These are phyloP conservation scores for Pythium myriotylum DNA, from an alignment of 352 stramenopile species.

Conservation along the genomic window DNA sequence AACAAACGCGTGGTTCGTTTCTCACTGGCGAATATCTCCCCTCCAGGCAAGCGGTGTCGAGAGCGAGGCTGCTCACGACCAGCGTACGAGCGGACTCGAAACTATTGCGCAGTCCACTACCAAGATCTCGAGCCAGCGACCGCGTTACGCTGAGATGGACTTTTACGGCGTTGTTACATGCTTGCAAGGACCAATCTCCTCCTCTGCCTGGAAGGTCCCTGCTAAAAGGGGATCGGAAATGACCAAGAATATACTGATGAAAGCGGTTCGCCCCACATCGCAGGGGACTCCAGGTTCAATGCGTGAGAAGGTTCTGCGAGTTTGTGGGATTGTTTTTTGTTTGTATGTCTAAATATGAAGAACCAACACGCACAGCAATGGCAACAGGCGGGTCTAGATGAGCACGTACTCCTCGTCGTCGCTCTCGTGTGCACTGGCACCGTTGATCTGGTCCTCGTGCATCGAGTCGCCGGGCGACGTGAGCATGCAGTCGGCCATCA, in stretches of 20 bases:
- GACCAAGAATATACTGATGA: too few relatives aligned
- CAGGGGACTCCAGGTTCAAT: too few relatives aligned
- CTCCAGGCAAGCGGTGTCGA: slow-evolving; percentile 18
- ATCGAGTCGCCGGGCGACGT: slow-evolving; percentile 54
- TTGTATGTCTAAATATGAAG: slow-evolving; percentile 25
- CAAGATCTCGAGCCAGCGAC: slow-evolving; percentile 1
- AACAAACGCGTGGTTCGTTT: too few relatives aligned
- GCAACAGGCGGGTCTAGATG: slow-evolving; percentile 32
- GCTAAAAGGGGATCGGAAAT: too few relatives aligned
- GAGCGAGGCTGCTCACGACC: slow-evolving; percentile 18
- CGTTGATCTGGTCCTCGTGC: slow-evolving; percentile 49
- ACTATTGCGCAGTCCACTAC: slow-evolving; percentile 24
- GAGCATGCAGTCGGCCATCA: slow-evolving; percentile 56
- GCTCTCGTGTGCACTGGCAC: slow-evolving; percentile 28
- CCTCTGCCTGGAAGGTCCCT: too few relatives aligned
- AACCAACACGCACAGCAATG: not conserved
- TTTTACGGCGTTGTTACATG: not conserved
- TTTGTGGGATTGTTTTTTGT: not conserved
- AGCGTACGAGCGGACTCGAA: slow-evolving; percentile 28
- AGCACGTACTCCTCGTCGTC: slow-evolving; percentile 80
- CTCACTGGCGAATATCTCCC: not conserved
- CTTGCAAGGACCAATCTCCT: too few relatives aligned
- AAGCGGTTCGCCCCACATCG: too few relatives aligned
- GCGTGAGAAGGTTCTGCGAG: not conserved
- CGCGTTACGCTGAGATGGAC: not conserved